Evolutionary conservation across 257 asterid species (phyloP), one percentile per base, ranked within the genome.

Genomic region (Primulina tabacum): DNA sequence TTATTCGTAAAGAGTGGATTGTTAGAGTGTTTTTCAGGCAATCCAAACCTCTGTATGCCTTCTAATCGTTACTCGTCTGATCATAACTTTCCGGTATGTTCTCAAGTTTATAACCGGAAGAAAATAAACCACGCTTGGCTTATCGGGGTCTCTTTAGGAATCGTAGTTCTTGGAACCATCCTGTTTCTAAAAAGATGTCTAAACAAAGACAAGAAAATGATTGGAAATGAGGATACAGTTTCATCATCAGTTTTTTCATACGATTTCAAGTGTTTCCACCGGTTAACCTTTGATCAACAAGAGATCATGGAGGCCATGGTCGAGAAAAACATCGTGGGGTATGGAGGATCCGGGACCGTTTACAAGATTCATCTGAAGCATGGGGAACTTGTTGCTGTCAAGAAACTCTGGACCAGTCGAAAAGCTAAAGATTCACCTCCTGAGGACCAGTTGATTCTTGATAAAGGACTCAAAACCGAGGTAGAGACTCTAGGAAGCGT

Each of bases 291-390:
- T 30, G 95, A 92, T 50, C 91, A 85, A 33, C 80, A 90, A 0
- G 97, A 94, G 79, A 89, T 94, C 58, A 60, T 85, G 6, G 96
- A 85, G 2, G 87, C 92, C 50, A 75, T 94, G 90, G 87, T 89
- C 2, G 97, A 94, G 32, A 84, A 91, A 60, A 94, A 94, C 83
- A 86, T 94, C 5, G 95, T 94, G n/a, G 99, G 99, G 7, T 91
- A 86, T 61, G 97, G 99, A 38, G 97, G 99, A 17, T 94, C 99
- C 0, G 96, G 99, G 24, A 83, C 96, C 0, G 99, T 94, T 0
- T 94, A 94, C 81, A 85, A 74, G 76, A 81, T 91, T 14, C 93
- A 88, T 80, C 76, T 90, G 24, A 85, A 80, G 57, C 91, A 72
- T 0, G 89, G 95, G 0, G 96, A 89, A 63, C 82, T 75, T 10